phyloP scores from a whole-genome alignment of 2,329 filamentous ascomycete species.

The Pseudogymnoascus sp. region DNA sequence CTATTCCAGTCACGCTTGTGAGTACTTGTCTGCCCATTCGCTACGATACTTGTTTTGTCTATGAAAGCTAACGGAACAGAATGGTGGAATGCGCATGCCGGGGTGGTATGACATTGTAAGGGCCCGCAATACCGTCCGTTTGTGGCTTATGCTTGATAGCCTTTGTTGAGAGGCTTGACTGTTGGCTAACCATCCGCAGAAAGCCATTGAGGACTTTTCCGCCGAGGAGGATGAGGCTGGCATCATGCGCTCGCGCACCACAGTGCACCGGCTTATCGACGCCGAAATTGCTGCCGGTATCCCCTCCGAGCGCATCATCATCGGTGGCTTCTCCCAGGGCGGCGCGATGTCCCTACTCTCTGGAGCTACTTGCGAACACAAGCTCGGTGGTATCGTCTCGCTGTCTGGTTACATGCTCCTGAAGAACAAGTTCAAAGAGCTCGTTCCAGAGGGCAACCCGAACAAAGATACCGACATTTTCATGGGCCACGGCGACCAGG shows the following conservation, averaged over 20 bases:
- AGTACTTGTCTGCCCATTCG: constrained; percentile 25
- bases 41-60: background rate
- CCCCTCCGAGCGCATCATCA: constrained; percentile 69
- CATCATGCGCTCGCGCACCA: constrained; percentile 62
- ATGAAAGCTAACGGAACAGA: constrained; percentile 37
- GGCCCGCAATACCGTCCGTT: constrained; percentile 22
- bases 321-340: constrained; percentile 81
- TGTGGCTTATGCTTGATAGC: constrained; percentile 14
- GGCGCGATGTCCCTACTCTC: constrained; percentile 79
- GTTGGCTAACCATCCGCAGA: constrained; percentile 23
- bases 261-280: constrained; percentile 72
- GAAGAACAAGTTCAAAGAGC: constrained; percentile 51
- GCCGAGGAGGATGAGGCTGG: constrained; percentile 59
- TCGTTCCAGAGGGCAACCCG: constrained; percentile 44
- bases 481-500: constrained; percentile 77
- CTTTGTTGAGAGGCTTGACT: constrained; percentile 13
- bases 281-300: constrained; percentile 75
- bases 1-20: constrained; percentile 77
- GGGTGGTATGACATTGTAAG: constrained; percentile 78
- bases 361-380: constrained; percentile 61
- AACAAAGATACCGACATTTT: constrained; percentile 76
- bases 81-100: constrained; percentile 70
- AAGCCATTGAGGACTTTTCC: constrained; percentile 37
- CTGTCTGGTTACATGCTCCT: constrained; percentile 76
- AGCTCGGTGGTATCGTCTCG: constrained; percentile 80